Base-by-base conservation (phyloP, 129 eudicot genomes). In the Sambucus nigra region DNA sequence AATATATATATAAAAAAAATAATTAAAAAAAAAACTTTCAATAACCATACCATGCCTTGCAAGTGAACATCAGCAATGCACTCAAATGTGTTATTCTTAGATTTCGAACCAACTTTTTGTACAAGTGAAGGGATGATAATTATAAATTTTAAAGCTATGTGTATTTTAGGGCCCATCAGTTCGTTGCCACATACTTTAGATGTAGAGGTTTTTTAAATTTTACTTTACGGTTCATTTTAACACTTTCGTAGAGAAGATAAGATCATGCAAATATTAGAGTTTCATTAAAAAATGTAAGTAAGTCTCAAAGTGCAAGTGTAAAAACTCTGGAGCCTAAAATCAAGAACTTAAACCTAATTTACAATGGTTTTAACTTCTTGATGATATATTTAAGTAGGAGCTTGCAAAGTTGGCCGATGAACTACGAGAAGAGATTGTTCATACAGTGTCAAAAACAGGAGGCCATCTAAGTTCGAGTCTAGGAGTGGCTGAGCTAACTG, bases 381-480 rank as follows among this genome's bases (percentile, higher is more conserved):
- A 21, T 24, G n/a, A 5, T 4, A 8, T 1, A 13, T 11, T 0
- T 25, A 14, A 5, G 22, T 27, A 83, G 94, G 87, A 83, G 27
- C 81, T 83, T 9, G 56, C 55, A 42, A 58, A 69, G 32, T 49
- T 83, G 28, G 65, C 77, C 7, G 88, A 57, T 29, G 94, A 84
- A 49, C 55, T 84, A 1, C 67, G 88, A 21, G 83, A 72, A 22
- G 94, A 84, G 49, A 63, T 84, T 1, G 86, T 84, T 0, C 71
- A 74, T 12, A 55, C 71, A 0, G 88, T 84, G 13, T 81, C 94
- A 5, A 61, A 71, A 52, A 80, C 85, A 0, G 94, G 94, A 0
- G 94, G 94, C 16, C 94, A 84, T 69, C 63, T 84, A 15, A 78
- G 94, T 66, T 70, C 94, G 24, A 84, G 76, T 67, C 55, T 84